phyloP scores from a whole-genome alignment of 495 filamentous ascomycete genomes.

The Xylaria intraflava region DNA sequence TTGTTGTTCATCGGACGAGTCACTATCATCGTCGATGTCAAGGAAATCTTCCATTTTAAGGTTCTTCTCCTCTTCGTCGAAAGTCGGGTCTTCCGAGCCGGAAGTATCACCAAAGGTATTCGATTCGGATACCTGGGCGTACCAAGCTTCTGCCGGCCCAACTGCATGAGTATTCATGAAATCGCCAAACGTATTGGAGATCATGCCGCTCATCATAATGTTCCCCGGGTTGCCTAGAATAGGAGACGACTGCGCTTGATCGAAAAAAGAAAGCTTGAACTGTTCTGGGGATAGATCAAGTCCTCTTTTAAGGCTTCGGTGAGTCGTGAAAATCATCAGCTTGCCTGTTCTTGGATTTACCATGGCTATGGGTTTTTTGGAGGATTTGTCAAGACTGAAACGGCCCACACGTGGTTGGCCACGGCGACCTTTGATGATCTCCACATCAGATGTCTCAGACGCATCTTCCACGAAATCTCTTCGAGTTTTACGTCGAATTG shows the following conservation, averaged over 20 bases:
- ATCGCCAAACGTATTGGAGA: slow-evolving; percentile 46
- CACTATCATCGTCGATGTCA: slow-evolving; percentile 51
- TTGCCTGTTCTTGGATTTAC: slow-evolving; percentile 63
- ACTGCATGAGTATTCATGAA: slow-evolving; percentile 58
- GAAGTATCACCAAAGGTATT: slow-evolving; percentile 24
- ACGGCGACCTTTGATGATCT: slow-evolving; percentile 32
- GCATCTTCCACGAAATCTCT: slow-evolving; percentile 29
- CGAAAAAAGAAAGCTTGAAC: slow-evolving; percentile 41
- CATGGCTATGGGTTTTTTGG: slow-evolving; percentile 66
- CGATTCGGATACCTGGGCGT: slow-evolving; percentile 56
- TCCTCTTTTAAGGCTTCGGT: slow-evolving; percentile 25
- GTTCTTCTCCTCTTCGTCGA: slow-evolving; percentile 58
- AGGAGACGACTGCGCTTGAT: slow-evolving; percentile 49
- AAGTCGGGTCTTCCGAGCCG: slow-evolving; percentile 47
- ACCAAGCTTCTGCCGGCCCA: slow-evolving; percentile 72
- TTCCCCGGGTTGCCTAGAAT: slow-evolving; percentile 63
- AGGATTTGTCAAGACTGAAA: slow-evolving; percentile 49
- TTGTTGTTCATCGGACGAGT: slow-evolving; percentile 50
- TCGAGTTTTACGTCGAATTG: slow-evolving; percentile 50
- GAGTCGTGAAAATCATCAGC: slow-evolving; percentile 57
- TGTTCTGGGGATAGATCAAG: slow-evolving; percentile 42
- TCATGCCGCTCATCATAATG: slow-evolving; percentile 69
- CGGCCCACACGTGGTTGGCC: slow-evolving; percentile 44
- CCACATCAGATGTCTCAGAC: slow-evolving; percentile 39
- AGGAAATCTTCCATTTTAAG: slow-evolving; percentile 68